These are phyloP conservation scores for Lactifluus pinguis DNA, from an alignment of 768 basidiomycete genomes.

Conservation along the genomic window DNA sequence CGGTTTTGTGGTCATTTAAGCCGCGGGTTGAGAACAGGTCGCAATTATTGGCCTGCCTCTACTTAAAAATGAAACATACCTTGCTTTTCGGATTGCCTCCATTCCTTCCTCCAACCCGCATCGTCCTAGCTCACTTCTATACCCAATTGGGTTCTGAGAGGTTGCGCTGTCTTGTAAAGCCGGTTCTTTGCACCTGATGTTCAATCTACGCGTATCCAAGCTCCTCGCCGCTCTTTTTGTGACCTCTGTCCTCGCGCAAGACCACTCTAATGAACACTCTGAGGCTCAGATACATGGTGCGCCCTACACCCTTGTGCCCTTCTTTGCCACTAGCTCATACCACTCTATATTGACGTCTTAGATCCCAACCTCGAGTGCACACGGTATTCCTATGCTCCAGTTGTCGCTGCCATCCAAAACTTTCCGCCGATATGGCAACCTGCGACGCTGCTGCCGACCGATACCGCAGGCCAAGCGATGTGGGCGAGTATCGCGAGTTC, in stretches of 20 bases:
- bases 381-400: slow-evolving; percentile 11
- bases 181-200: neutral
- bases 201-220: neutral
- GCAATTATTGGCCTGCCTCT: neutral
- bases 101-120: neutral
- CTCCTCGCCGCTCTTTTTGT: neutral
- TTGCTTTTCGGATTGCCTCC: neutral
- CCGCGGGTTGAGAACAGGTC: neutral
- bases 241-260: slow-evolving; percentile 2
- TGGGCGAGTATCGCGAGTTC: slow-evolving; percentile 35
- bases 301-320: neutral
- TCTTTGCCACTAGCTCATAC: neutral
- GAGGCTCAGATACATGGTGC: slow-evolving; percentile 14
- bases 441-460: slow-evolving; percentile 11
- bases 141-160: neutral
- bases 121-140: neutral
- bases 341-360: neutral
- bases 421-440: slow-evolving; percentile 12
- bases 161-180: neutral
- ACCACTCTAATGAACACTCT: slow-evolving; percentile 11
- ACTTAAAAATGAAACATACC: neutral
- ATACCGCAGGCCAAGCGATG: slow-evolving; percentile 23
- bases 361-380: slow-evolving; percentile 16
- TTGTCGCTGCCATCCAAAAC: neutral
- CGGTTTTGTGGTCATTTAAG: neutral